Evolutionary conservation across 2,329 filamentous ascomycete species (phyloP), one percentile per base, ranked within the genome.

Genomic region (Cladosporium sp.): DNA sequence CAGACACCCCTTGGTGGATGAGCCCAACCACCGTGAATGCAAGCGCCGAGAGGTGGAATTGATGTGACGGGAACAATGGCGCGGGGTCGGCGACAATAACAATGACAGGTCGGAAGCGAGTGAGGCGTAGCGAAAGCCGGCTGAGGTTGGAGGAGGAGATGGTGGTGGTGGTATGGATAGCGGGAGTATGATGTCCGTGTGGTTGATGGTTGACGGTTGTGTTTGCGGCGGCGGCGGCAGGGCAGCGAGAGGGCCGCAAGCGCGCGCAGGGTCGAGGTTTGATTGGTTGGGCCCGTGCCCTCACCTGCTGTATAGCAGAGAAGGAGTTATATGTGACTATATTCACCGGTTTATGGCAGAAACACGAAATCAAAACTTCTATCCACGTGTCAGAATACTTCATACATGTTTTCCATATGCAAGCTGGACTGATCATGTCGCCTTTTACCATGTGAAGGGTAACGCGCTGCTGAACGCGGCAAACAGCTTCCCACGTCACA

Each of bases 71-170:
- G 27, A 32, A 29, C 18, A 41, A 48, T 48, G 27, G 45, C 45
- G 45, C 45, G 18, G 27, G 9, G 45, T 34, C 7, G 43, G 45
- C 45, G 45, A 48, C 45, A 34, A 48, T n/a, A 48, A 24, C 19
- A 41, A 44, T 41, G 45, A n/a, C 12, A 29, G 12, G 1, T 18
- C 18, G 6, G 45, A 17, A 34, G 45, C 5, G 37, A 39, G 29
- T 20, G 17, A 22, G 18, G 24, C 20, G 17, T 24, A 41, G 27
- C 45, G 45, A 48, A 13, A 29, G 36, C 34, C 12, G 32, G 32
- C 15, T 17, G 32, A n/a, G 4, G 22, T 27, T 27, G 22, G 22
- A n/a, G 4, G 22, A 27, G 4, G 32, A 36, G n/a, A 7, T 17
- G 32, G 32, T 18, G 45, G 17, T 27, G 45, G 37, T 48, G 29